Evolutionary conservation across 306 rosid genomes (phyloP).

Genomic region (Begonia peltatifolia): DNA sequence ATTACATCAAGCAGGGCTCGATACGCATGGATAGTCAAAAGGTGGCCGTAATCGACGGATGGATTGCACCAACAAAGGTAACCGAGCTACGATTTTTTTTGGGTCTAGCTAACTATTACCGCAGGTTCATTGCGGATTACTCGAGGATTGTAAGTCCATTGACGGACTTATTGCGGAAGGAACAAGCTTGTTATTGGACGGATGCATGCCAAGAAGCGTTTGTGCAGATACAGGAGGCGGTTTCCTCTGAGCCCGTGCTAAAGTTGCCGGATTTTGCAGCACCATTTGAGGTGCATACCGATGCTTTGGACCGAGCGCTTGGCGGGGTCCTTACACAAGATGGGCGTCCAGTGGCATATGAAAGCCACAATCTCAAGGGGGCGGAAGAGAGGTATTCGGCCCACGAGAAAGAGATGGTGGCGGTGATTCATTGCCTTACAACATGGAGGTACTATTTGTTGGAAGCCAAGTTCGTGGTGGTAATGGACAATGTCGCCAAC

Average conservation of each 20-base stretch:
- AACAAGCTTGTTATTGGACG: no score
- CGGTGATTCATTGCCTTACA: background rate
- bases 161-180: no score
- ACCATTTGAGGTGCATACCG: background rate
- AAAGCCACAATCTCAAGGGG: conserved; percentile 2
- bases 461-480: background rate
- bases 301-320: background rate
- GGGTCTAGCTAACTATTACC: no score
- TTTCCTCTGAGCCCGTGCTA: background rate
- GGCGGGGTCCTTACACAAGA: background rate
- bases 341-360: background rate
- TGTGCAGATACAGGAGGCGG: background rate
- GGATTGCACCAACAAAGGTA: background rate
- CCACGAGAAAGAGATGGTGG: conserved; percentile 5
- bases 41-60: no score
- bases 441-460: conserved; percentile 1
- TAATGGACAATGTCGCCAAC: conserved; percentile 1
- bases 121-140: no score
- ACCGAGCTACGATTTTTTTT: no score
- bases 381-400: background rate
- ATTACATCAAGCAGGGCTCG: no score
- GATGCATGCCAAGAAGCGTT: no score
- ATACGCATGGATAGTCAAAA: no score
- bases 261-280: background rate
- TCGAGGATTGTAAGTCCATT: no score